Evolutionary conservation across 306 rosid genomes (phyloP), one percentile per base, ranked within the genome.

Genomic region (Cajanus cajan): DNA sequence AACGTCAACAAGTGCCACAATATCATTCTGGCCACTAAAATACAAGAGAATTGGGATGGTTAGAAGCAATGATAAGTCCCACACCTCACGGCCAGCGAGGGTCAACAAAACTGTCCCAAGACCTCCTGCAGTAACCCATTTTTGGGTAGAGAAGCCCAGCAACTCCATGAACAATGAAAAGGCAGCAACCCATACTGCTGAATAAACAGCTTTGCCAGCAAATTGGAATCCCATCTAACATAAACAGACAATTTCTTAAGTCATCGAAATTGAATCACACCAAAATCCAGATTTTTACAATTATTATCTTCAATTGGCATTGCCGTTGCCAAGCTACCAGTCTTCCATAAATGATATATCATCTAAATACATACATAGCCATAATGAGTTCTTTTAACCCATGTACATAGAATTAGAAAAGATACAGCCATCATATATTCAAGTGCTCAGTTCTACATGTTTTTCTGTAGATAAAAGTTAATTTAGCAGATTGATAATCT

Each of bases 81-180:
- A 73, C 75, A 91, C 98, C 98, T 95, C 98, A 73, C 98, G 97
- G 41, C 98, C 98, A 45, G 98, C 95, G 80, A 95, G 92, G 58
- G 98, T 95, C 89, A 95, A 73, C 93, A 95, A 85, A 71, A 95
- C 98, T 43, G 98, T 95, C 76, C 98, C 98, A 65, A 95, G 92
- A 87, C 98, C 98, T 86, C 98, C 98, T 31, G 98, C 98, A 62
- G 98, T 95, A 50, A 95, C 90, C 98, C 98, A 95, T 74, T 50
- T 92, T 80, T 95, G 98, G 74, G 98, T 95, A 18, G 98, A 92
- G 86, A 95, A 92, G 71, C 98, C 98, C 73, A 95, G 82, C 84
- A 92, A 84, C 89, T 92, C 98, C 98, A 95, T 91, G 78, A 95
- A 95, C 86, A 95, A 80, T 22, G 98, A 87, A 83, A 91, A 57